phyloP scores from a whole-genome alignment of 345 rosid species.

The Eucalyptus caleyi region DNA sequence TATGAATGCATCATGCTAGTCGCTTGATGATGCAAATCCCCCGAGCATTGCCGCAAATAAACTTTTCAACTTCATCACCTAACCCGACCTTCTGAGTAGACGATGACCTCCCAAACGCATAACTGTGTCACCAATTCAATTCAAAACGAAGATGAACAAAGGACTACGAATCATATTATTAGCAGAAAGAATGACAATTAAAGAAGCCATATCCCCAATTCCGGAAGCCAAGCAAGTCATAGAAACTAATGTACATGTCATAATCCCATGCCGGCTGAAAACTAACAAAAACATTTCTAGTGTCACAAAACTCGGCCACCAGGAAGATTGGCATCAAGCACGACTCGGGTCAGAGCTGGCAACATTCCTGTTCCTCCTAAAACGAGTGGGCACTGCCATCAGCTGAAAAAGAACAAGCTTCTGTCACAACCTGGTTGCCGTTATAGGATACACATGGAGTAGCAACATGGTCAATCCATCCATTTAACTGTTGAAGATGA shows the following conservation, averaged over 20 bases:
- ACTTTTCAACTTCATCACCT: not conserved
- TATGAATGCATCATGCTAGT: not conserved
- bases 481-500: not conserved
- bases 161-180: not conserved
- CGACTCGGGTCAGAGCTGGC: not conserved
- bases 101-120: not conserved
- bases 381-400: not conserved
- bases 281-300: not conserved
- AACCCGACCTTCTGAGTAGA: not conserved
- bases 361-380: not conserved
- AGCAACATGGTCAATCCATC: not conserved
- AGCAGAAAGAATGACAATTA: not conserved
- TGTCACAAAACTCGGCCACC: not conserved
- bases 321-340: not conserved
- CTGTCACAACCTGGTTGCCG: not conserved
- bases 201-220: not conserved
- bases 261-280: not conserved
- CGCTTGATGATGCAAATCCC: not conserved
- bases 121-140: not conserved
- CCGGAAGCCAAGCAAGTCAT: not conserved
- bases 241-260: not conserved
- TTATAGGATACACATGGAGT: not conserved
- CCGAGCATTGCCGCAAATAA: not conserved
- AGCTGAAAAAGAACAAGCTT: not conserved
- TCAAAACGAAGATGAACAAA: not conserved